Conservation (phyloP, 495 filamentous ascomycete species). For the Articulospora tetracladia region DNA sequence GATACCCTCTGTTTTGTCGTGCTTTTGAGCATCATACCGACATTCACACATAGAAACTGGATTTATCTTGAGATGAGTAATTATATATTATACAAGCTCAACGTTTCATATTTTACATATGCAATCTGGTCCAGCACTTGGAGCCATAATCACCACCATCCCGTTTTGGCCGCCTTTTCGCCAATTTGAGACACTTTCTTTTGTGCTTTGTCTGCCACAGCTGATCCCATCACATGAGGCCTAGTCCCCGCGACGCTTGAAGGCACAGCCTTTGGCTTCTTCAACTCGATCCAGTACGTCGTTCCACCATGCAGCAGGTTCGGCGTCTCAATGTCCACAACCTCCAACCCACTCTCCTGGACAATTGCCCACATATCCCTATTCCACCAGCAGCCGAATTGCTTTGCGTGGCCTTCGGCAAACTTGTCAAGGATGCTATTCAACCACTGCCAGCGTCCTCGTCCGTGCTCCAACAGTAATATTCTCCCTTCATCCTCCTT, state of each 20-base stretch:
- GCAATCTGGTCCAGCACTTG: not conserved
- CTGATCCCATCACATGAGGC: not conserved
- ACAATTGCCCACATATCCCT: slow-evolving; percentile 82
- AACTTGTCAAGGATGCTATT: slow-evolving; percentile 74
- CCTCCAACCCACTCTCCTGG: slow-evolving; percentile 73
- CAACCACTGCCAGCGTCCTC: slow-evolving; percentile 70
- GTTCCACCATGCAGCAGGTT: slow-evolving; percentile 26
- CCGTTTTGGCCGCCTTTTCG: not conserved
- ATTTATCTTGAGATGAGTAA: slow-evolving; percentile 1
- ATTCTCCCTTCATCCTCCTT: slow-evolving; percentile 64
- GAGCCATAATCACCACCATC: not conserved
- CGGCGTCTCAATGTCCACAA: slow-evolving; percentile 58
- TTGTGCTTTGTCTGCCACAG: not conserved
- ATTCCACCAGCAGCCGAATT: slow-evolving; percentile 97
- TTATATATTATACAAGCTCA: not conserved
- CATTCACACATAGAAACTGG: too few relatives aligned
- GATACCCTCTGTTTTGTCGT: too few relatives aligned
- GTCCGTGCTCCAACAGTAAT: slow-evolving; percentile 87
- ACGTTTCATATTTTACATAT: not conserved
- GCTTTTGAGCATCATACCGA: too few relatives aligned
- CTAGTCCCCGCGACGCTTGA: not conserved
- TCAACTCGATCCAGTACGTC: slow-evolving; percentile 29
- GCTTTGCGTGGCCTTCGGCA: slow-evolving; percentile 72
- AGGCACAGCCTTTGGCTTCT: slow-evolving; percentile 6
- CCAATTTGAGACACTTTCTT: not conserved